Evolutionary conservation across 1,284 basidiomycete species (phyloP), one percentile per base, ranked within the genome.

Genomic region (Amylostereum areolatum): DNA sequence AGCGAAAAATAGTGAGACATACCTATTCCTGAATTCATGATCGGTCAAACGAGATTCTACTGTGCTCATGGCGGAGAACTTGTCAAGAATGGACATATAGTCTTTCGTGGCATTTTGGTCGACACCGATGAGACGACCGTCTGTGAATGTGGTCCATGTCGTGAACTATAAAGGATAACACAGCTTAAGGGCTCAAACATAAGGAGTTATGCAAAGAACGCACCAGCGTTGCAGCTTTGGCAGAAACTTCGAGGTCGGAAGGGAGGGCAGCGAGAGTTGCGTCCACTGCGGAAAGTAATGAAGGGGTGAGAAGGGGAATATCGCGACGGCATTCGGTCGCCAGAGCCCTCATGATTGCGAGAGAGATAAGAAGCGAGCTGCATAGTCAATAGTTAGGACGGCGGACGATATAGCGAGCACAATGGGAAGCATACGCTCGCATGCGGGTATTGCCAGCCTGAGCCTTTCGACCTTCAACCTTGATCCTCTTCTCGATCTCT

Each of bases 121-220:
- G 29, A 87, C 80, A 42, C 89, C 89, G 54, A 93, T 83, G 35
- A 86, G 70, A 48, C 83, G 80, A 0, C 92, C 91, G 57, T 94
- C 87, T 6, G 93, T 91, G 59, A 86, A 96, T 5, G 92, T 94
- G n/a, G 91, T 87, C 80, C 93, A 93, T 0, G 92, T 87, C 10
- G 86, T 89, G 61, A 98, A 95, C 85, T 92, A 61, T 25, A n/a
- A 25, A 12, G 31, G 11, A 36, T 18, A 18, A 18, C 18, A 18
- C 18, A 18, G 25, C 4, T 37, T 25, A n/a, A 50, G 28, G 48
- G 35, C 39, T 10, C 7, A 5, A 18, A 33, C 8, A 1, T 3
- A 35, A 28, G 9, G 2, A 28, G 44, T 7, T 30, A 9, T 33
- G 18, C 45, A 18, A 28, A 18, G 28, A 36, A 77, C 88, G 60